A percentile compares a stretch with the other conserved stretches of the same genome.
Evolutionary conservation across 2,329 filamentous ascomycete species (phyloP).

Genomic region (Madurella mycetomatis): DNA sequence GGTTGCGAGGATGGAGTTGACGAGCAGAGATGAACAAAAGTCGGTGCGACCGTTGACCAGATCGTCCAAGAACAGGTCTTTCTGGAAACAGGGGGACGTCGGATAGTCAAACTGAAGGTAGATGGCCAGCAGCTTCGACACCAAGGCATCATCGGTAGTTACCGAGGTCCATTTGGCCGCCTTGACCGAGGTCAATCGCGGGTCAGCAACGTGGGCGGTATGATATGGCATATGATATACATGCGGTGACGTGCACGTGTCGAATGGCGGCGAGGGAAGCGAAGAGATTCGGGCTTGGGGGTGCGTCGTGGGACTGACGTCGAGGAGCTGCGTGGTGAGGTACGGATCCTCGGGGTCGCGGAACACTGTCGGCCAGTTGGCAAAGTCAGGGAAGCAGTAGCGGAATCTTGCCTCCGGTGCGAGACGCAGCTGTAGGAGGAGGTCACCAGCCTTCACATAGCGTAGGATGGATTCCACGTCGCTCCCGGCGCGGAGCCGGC

Average conservation of each 20-base stretch:
- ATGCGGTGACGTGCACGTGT: background rate
- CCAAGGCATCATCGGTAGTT: slow-evolving; percentile 24
- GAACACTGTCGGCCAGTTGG: slow-evolving; percentile 9
- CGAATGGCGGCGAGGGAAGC: too few relatives aligned
- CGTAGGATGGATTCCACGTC: slow-evolving; percentile 7
- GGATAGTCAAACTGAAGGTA: slow-evolving; percentile 27
- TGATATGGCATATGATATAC: slow-evolving; percentile 21
- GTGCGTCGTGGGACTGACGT: background rate
- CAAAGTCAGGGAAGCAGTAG: slow-evolving; percentile 9
- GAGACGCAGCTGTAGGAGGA: slow-evolving; percentile 5
- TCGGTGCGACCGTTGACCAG: slow-evolving; percentile 14
- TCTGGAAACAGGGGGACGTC: slow-evolving; percentile 22
- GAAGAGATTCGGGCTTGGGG: too few relatives aligned
- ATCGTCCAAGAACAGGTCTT: slow-evolving; percentile 28
- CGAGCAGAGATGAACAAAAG: slow-evolving; percentile 27
- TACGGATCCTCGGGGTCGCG: slow-evolving; percentile 8
- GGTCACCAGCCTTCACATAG: slow-evolving; percentile 5
- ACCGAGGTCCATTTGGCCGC: slow-evolving; percentile 28
- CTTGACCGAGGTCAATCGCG: slow-evolving; percentile 22
- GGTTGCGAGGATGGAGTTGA: slow-evolving; percentile 27
- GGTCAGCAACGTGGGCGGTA: slow-evolving; percentile 23
- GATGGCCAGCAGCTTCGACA: slow-evolving; percentile 22
- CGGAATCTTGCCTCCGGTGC: slow-evolving; percentile 5
- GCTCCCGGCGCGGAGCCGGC: slow-evolving; percentile 1
- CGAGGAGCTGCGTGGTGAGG: slow-evolving; percentile 1